A percentile compares a stretch with the other conserved stretches of the same genome.
phyloP scores from a whole-genome alignment of 768 basidiomycete genomes.

The Obba rivulosa region DNA sequence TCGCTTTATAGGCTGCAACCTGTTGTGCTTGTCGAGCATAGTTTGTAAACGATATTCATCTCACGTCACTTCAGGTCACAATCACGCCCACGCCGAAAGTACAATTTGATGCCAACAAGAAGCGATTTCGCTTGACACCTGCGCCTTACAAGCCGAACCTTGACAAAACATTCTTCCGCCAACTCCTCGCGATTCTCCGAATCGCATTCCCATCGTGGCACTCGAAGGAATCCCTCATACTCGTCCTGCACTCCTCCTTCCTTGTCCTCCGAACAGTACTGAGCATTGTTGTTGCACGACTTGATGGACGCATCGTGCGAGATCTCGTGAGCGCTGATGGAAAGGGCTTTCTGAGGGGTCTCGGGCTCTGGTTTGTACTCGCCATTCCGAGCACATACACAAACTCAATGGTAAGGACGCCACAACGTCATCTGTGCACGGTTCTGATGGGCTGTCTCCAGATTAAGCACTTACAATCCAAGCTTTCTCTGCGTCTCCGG shows the following conservation, averaged over 20 bases:
- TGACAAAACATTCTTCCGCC: conserved; percentile 61
- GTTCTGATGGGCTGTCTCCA: conserved; percentile 23
- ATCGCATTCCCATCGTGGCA: conserved; percentile 61
- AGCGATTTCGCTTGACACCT: conserved; percentile 57
- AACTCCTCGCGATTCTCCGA: conserved; percentile 70
- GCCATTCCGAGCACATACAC: conserved; percentile 94
- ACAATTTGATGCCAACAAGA: conserved; percentile 43
- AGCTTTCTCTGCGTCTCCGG: conserved; percentile 75
- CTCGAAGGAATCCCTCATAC: conserved; percentile 67
- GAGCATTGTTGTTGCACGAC: conserved; percentile 78
- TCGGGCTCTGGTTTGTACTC: conserved; percentile 84
- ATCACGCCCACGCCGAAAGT: background rate
- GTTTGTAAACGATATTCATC: too few relatives aligned
- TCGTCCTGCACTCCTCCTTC: conserved; percentile 78
- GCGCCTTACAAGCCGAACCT: conserved; percentile 54
- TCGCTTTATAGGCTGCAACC: too few relatives aligned
- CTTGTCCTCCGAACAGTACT: conserved; percentile 82
- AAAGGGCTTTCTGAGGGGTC: conserved; percentile 72
- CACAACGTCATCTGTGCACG: background rate
- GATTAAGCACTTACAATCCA: conserved; percentile 88
- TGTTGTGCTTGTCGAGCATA: too few relatives aligned
- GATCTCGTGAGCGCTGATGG: conserved; percentile 87
- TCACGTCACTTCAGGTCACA: conserved; percentile 3
- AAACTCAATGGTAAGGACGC: conserved; percentile 74
- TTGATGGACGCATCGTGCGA: conserved; percentile 87